Evolutionary conservation across 305 asterid species (phyloP).

Genomic region (Rubia peregrina): DNA sequence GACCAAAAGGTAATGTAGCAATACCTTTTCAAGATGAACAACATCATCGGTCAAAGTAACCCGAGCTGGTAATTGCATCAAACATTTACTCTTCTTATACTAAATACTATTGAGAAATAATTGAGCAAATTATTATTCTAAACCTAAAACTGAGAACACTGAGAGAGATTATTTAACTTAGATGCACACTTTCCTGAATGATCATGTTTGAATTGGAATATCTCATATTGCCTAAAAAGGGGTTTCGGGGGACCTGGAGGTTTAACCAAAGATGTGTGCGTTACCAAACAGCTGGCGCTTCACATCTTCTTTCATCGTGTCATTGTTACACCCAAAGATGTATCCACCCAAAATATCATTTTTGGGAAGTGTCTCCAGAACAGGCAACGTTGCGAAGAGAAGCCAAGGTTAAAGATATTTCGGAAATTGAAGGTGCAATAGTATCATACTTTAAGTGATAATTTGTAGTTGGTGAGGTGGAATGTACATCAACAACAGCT

Average conservation of each 20-base stretch:
- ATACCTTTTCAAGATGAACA: slow-evolving; percentile 64
- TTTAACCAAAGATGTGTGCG: no score
- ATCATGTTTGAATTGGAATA: background rate
- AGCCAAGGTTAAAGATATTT: slow-evolving; percentile 66
- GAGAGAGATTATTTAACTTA: slow-evolving; percentile 2
- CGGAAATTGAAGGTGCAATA: slow-evolving; percentile 48
- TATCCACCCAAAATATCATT: no score
- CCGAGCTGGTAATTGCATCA: slow-evolving; percentile 71
- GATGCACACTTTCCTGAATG: background rate
- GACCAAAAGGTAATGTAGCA: background rate
- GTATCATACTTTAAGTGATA: slow-evolving; percentile 46
- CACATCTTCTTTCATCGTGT: no score
- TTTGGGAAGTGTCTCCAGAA: no score
- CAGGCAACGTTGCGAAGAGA: slow-evolving; percentile 87
- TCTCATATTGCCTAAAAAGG: background rate
- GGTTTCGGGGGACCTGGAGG: background rate
- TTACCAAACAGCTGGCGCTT: no score
- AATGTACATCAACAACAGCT: slow-evolving; percentile 35
- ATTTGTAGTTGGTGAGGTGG: slow-evolving; percentile 39
- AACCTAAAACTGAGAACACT: slow-evolving; percentile 1
- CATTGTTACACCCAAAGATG: no score
- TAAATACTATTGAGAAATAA: background rate
- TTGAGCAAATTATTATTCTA: slow-evolving; percentile 3
- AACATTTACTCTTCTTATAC: slow-evolving; percentile 13
- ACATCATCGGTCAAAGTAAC: slow-evolving; percentile 79